A percentile compares a stretch with the other conserved stretches of the same genome.
Evolutionary conservation across 169 alveolate species (phyloP).

Genomic region (Cardiosporidium cionae): DNA sequence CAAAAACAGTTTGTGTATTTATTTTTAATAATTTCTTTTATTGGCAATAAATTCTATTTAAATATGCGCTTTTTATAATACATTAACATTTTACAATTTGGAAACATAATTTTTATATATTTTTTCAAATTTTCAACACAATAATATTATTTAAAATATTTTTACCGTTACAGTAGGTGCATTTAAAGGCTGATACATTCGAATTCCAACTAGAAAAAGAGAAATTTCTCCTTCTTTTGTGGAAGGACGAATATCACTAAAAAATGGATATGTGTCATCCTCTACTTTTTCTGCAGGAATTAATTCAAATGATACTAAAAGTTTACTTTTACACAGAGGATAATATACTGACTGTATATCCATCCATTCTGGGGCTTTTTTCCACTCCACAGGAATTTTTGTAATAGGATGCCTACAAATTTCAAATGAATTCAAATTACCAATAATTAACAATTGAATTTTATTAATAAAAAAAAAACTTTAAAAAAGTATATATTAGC

Average conservation of each 20-base stretch:
- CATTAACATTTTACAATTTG: too few relatives aligned
- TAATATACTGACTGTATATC: conserved; percentile 58
- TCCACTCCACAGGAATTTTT: conserved; percentile 78
- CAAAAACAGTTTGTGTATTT: too few relatives aligned
- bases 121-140: too few relatives aligned
- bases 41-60: too few relatives aligned
- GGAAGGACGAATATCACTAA: conserved; percentile 76
- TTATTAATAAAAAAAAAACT: too few relatives aligned
- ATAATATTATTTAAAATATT: too few relatives aligned
- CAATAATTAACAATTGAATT: too few relatives aligned
- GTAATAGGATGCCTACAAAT: conserved; percentile 51
- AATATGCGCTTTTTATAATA: too few relatives aligned
- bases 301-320: conserved; percentile 71
- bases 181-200: conserved; percentile 63
- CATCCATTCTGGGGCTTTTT: conserved; percentile 75
- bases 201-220: conserved; percentile 64
- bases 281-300: conserved; percentile 54
- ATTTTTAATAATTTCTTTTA: too few relatives aligned
- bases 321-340: conserved; percentile 60
- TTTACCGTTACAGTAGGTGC: conserved; percentile 54
- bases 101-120: too few relatives aligned
- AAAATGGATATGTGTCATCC: conserved; percentile 58
- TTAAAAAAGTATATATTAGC: too few relatives aligned
- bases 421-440: too few relatives aligned
- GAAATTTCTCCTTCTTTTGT: conserved; percentile 58